These are phyloP conservation scores for Metschnikowia lochheadii DNA, from an alignment of 805 yeast genomes.

Conservation along the genomic window DNA sequence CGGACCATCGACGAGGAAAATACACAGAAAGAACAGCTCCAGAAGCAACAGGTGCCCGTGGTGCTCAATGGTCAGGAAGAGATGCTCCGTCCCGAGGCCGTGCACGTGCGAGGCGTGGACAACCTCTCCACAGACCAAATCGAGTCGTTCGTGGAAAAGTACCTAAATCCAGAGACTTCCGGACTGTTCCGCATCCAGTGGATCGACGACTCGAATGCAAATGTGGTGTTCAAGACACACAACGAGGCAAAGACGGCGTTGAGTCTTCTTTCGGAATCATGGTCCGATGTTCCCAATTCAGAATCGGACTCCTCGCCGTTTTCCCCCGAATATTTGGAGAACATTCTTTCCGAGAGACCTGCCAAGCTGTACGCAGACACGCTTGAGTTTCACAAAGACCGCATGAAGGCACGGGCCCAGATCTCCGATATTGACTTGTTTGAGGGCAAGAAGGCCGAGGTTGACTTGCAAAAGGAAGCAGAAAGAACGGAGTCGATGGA, in stretches of 20 bases:
- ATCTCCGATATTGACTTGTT: conserved; percentile 9
- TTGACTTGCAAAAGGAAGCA: conserved; percentile 2
- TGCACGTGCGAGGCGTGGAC: conserved; percentile 59
- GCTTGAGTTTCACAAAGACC: conserved; percentile 30
- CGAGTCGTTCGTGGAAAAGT: conserved; percentile 49
- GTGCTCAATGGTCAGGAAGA: conserved; percentile 29
- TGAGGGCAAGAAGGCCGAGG: conserved; percentile 14
- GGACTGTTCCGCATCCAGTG: conserved; percentile 51
- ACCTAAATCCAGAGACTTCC: conserved; percentile 20
- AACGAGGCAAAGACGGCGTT: conserved; percentile 39
- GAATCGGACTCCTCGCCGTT: conserved; percentile 5
- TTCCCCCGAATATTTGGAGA: conserved; percentile 19
- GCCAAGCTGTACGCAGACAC: conserved; percentile 39
- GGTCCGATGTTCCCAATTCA: conserved; percentile 8
- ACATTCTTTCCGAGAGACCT: conserved; percentile 33
- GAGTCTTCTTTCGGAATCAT: conserved; percentile 26
- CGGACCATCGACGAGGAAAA: conserved; percentile 39
- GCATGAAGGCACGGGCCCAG: conserved; percentile 14
- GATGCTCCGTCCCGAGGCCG: conserved; percentile 42
- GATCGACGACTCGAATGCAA: conserved; percentile 61
- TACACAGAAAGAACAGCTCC: conserved; percentile 25
- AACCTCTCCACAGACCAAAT: conserved; percentile 58
- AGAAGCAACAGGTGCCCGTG: conserved; percentile 33
- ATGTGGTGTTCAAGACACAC: conserved; percentile 48
- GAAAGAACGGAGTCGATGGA: conserved; percentile 23